A percentile compares a stretch with the other conserved stretches of the same genome.
These are phyloP conservation scores for Spergularia bocconei DNA, from an alignment of 148 eudicot genomes.

Conservation along the genomic window DNA sequence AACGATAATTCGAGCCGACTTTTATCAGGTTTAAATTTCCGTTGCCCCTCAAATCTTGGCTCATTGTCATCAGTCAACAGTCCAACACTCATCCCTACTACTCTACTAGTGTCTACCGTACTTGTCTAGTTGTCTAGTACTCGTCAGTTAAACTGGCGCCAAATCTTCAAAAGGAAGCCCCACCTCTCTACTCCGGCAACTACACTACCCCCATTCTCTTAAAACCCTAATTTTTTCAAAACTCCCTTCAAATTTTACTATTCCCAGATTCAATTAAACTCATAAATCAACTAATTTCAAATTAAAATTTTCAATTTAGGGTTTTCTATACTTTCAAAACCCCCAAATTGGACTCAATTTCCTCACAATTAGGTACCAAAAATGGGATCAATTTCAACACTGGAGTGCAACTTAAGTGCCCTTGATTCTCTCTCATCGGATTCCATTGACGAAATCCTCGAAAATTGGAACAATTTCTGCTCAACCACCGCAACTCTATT, in stretches of 20 bases:
- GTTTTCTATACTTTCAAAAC: background rate
- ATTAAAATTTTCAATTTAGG: too few relatives aligned
- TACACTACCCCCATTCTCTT: background rate
- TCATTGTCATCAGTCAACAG: too few relatives aligned
- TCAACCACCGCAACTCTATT: slow-evolving; percentile 48
- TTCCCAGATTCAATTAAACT: too few relatives aligned
- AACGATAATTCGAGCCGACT: too few relatives aligned
- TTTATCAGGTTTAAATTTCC: too few relatives aligned
- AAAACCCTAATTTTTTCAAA: background rate
- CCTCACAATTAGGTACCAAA: background rate
- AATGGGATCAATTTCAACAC: slow-evolving; percentile 29
- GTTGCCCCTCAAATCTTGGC: too few relatives aligned
- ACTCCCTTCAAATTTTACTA: background rate
- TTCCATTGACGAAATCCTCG: slow-evolving; percentile 47
- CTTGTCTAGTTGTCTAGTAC: too few relatives aligned
- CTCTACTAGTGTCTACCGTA: too few relatives aligned
- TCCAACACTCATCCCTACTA: too few relatives aligned
- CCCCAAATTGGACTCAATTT: background rate
- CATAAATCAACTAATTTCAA: too few relatives aligned
- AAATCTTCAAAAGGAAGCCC: slow-evolving; percentile 15
- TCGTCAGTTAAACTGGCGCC: slow-evolving; percentile 19
- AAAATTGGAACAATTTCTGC: slow-evolving; percentile 67
- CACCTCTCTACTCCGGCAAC: background rate
- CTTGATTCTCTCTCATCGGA: slow-evolving; percentile 46
- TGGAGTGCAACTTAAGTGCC: slow-evolving; percentile 44